A percentile compares a stretch with the other conserved stretches of the same genome.
Evolutionary conservation across 306 rosid species (phyloP).

Genomic region (Elaeagnus macrophylla): DNA sequence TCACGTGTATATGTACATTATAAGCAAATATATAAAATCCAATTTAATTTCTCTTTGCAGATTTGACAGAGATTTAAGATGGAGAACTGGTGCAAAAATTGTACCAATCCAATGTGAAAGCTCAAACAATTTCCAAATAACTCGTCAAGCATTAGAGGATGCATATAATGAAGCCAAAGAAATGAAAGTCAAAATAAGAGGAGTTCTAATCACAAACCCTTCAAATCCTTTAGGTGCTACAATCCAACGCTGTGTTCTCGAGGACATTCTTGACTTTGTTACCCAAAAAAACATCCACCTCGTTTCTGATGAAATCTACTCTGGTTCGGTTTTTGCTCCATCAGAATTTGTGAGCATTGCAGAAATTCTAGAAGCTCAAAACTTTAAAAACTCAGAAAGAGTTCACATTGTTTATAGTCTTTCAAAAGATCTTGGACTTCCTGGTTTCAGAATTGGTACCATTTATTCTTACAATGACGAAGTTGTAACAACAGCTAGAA

Average conservation of each 20-base stretch:
- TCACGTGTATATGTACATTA: neutral
- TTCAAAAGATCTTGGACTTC: constrained; percentile 89
- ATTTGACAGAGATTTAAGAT: constrained; percentile 87
- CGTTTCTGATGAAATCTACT: constrained; percentile 89
- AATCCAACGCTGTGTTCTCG: constrained; percentile 45
- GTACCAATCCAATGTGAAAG: constrained; percentile 76
- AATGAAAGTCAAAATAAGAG: constrained; percentile 49
- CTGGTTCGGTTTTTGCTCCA: constrained; percentile 71
- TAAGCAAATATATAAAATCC: neutral
- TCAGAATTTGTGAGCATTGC: constrained; percentile 62
- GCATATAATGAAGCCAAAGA: constrained; percentile 51
- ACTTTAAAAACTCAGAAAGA: constrained; percentile 44
- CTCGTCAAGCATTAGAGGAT: constrained; percentile 52
- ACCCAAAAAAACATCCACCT: constrained; percentile 73
- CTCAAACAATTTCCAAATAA: constrained; percentile 73
- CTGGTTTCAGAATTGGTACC: constrained; percentile 82
- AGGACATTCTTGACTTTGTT: constrained; percentile 54
- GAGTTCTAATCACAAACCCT: constrained; percentile 75
- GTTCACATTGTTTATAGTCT: constrained; percentile 92
- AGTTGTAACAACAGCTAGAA: constrained; percentile 72
- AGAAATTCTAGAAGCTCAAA: constrained; percentile 39
- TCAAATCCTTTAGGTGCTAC: constrained; percentile 83
- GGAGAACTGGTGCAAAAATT: constrained; percentile 90
- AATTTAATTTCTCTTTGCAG: constrained; percentile 22
- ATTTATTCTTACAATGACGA: constrained; percentile 72